Evolutionary conservation across 768 basidiomycete species (phyloP), one percentile per base, ranked within the genome.

Genomic region (Collybia mongolica): DNA sequence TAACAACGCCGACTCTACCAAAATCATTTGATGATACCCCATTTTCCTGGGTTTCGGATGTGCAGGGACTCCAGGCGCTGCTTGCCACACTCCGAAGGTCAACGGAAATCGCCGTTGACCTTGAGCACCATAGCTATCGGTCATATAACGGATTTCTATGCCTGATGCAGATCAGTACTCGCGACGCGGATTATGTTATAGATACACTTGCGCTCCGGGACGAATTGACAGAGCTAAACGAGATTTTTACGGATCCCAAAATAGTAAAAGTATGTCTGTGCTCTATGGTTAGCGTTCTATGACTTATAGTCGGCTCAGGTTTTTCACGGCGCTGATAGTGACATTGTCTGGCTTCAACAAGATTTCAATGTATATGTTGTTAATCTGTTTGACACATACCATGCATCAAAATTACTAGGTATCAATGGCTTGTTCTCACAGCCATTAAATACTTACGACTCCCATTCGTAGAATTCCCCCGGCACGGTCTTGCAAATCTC

Each of bases 301-400:
- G 15, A 11, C 24, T 41, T 23, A 42, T 8, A 19, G 24, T 2
- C 5, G 1, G 2, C 5, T 1, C 52, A 94, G 92, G 88, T 96
- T 6, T 84, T 99, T 54, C 97, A 98, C 67, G 96, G 97, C 22
- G 92, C 96, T 1, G 89, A 94, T 32, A 90, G 86, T 52, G 97
- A 99, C 63, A 86, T 98, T 38, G 72, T 93, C 5, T 98, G 97
- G 97, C 79, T 98, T 15, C 96, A 99, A 64, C 90, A 93, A 66
- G 88, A 98, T 63, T 95, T 98, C 64, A 90, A 90, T 51, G 62
- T 98, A 6, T 98, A 93, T 67, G 75, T 98, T 46, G 94, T 99
- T 53, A 91, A 93, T 49, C 69, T 98, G n/a, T 98, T 99, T 64
- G 96, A 99, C 63, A 98, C 97, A 0, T 98, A 83, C 65, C 93